Conservation (phyloP, 805 yeast species). For the Sugiyamaella lignohabitans region DNA sequence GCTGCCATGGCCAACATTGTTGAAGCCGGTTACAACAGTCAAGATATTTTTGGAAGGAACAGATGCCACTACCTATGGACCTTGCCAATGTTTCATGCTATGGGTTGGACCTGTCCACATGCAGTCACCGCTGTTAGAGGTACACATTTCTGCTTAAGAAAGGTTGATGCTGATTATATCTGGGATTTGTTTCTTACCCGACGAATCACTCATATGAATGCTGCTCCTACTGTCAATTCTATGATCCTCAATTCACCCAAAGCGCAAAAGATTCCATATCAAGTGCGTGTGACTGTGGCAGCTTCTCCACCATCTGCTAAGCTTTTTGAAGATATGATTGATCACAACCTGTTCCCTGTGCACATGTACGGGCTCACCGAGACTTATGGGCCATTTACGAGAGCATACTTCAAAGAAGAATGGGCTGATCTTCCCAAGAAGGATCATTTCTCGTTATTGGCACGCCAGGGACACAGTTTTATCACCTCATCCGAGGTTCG, state of each 20-base stretch:
- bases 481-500: slow-evolving; percentile 25
- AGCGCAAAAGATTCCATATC: slow-evolving; percentile 25
- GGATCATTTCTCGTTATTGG: slow-evolving; percentile 24
- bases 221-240: slow-evolving; percentile 35
- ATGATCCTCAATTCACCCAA: slow-evolving; percentile 28
- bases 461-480: slow-evolving; percentile 32
- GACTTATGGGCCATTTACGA: slow-evolving; percentile 33
- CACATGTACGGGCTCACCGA: slow-evolving; percentile 34
- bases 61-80: slow-evolving; percentile 34
- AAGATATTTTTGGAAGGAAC: slow-evolving; percentile 21
- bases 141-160: slow-evolving; percentile 31
- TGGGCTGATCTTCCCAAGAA: slow-evolving; percentile 28
- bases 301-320: slow-evolving; percentile 35
- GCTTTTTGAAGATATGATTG: slow-evolving; percentile 30
- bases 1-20: slow-evolving; percentile 28
- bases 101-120: slow-evolving; percentile 35
- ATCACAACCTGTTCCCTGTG: slow-evolving; percentile 29
- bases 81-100: slow-evolving; percentile 35
- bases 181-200: slow-evolving; percentile 28
- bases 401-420: slow-evolving; percentile 28
- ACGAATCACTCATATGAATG: slow-evolving; percentile 30
- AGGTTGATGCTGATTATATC: slow-evolving; percentile 29
- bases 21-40: slow-evolving; percentile 29
- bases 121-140: slow-evolving; percentile 36
- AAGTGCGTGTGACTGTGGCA: slow-evolving; percentile 32